Evolutionary conservation across 306 rosid species (phyloP).

Genomic region (Vicia sativa): DNA sequence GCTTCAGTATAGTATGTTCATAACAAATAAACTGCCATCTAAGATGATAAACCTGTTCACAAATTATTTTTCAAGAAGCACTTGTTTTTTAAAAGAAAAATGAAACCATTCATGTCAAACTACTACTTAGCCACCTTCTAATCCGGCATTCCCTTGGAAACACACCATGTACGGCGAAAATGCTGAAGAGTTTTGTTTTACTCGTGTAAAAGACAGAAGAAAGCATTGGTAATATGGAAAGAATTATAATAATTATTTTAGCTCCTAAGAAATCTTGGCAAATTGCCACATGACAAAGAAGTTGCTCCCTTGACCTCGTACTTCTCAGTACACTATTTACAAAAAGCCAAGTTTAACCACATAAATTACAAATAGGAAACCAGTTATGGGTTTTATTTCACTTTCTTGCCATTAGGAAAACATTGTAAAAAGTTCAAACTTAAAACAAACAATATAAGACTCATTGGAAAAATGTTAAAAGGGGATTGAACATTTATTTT

Average conservation of each 20-base stretch:
- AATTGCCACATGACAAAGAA: conserved; percentile 31
- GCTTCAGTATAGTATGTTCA: conserved; percentile 14
- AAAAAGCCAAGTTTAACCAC: conserved; percentile 10
- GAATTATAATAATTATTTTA: conserved; percentile 18
- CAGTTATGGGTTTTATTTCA: conserved; percentile 7
- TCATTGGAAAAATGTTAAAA: not conserved
- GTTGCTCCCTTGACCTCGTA: not conserved
- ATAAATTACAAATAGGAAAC: conserved; percentile 30
- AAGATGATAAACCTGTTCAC: conserved; percentile 19
- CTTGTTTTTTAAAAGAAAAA: conserved; percentile 19
- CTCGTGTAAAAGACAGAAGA: not conserved
- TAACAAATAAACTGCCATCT: conserved; percentile 2
- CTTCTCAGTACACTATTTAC: not conserved
- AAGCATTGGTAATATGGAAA: not conserved
- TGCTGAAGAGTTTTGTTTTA: conserved; percentile 14
- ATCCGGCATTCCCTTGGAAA: not conserved
- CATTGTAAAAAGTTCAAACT: not conserved
- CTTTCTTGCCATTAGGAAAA: not conserved
- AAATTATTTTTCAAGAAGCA: conserved; percentile 18
- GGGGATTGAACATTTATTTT: conserved; percentile 3
- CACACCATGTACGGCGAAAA: not conserved
- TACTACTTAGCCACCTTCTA: conserved; percentile 5
- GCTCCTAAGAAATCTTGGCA: conserved; percentile 23
- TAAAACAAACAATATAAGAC: conserved; percentile 4
- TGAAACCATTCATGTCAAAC: conserved; percentile 15